A percentile compares a stretch with the other conserved stretches of the same genome.
These are phyloP conservation scores for Polytrichum commune DNA, from an alignment of 225 moss, liverwort and hornwort species.

Conservation along the genomic window DNA sequence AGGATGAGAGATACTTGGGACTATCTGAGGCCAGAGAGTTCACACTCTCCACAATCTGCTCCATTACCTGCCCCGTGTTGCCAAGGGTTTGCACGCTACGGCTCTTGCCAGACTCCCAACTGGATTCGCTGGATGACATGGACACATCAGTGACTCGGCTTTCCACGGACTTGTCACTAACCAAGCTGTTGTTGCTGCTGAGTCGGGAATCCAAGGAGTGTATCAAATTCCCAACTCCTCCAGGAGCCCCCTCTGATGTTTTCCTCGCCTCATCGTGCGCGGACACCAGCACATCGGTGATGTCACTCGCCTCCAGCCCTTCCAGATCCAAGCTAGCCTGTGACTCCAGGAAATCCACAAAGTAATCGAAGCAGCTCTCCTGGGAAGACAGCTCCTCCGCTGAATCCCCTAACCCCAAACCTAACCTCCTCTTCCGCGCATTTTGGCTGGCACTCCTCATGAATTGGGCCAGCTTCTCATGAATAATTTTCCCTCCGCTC, in stretches of 20 bases:
- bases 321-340: conserved; percentile 44
- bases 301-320: conserved; percentile 25
- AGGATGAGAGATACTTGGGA: conserved; percentile 44
- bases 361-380: conserved; percentile 50
- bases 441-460: conserved; percentile 32
- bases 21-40: conserved; percentile 41
- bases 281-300: conserved; percentile 45
- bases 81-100: conserved; percentile 28
- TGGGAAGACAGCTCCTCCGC: conserved; percentile 38
- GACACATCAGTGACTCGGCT: conserved; percentile 31
- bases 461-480: conserved; percentile 36
- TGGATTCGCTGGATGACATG: conserved; percentile 28
- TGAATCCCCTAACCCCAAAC: conserved; percentile 17
- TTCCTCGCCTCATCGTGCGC: conserved; percentile 49
- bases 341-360: conserved; percentile 48
- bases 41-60: conserved; percentile 52
- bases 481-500: conserved; percentile 20
- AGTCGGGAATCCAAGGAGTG: conserved; percentile 46
- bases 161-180: conserved; percentile 46
- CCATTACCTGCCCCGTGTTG: conserved; percentile 45
- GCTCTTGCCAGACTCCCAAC: conserved; percentile 44
- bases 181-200: conserved; percentile 52
- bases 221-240: conserved; percentile 23
- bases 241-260: conserved; percentile 18
- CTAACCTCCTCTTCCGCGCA: conserved; percentile 32